A percentile compares a stretch with the other conserved stretches of the same genome.
These are phyloP conservation scores for Colletotrichum musicola DNA, from an alignment of 2,329 filamentous ascomycete genomes.

Conservation along the genomic window DNA sequence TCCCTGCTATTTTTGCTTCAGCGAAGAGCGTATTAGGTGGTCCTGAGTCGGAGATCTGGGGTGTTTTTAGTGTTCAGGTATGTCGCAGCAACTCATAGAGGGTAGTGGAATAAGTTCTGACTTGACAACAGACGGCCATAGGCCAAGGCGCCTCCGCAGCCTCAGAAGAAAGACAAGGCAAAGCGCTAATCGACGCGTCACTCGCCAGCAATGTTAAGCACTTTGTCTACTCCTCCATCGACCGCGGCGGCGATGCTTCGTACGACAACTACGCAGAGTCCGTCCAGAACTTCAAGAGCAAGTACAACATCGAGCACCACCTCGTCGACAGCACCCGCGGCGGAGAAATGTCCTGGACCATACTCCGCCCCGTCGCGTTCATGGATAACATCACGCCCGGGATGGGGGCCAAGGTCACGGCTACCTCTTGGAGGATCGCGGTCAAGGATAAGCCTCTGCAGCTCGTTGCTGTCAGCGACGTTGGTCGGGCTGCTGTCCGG, in stretches of 20 bases:
- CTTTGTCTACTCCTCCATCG: conserved; percentile 74
- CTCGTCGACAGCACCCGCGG: conserved; percentile 60
- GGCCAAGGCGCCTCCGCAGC: conserved; percentile 8
- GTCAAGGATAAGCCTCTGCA: conserved; percentile 52
- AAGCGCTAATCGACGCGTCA: conserved; percentile 68
- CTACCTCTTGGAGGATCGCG: conserved; percentile 47
- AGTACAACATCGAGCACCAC: conserved; percentile 72
- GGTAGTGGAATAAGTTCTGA: conserved; percentile 10
- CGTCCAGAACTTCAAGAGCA: conserved; percentile 73
- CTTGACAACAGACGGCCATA: not conserved
- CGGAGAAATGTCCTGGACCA: conserved; percentile 67
- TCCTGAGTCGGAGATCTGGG: conserved; percentile 58
- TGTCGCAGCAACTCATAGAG: not conserved
- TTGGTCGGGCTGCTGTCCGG: conserved; percentile 59
- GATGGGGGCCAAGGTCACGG: conserved; percentile 51
- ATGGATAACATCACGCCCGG: conserved; percentile 64
- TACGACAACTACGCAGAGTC: conserved; percentile 64
- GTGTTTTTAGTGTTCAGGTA: conserved; percentile 70
- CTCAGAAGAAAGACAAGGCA: conserved; percentile 64
- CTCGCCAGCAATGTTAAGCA: conserved; percentile 67
- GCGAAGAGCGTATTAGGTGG: conserved; percentile 45
- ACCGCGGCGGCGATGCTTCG: conserved; percentile 66
- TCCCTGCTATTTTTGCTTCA: conserved; percentile 60
- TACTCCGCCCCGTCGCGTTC: conserved; percentile 73
- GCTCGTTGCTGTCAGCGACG: conserved; percentile 56